phyloP scores from a whole-genome alignment of 1,284 basidiomycete genomes.

The Ustilago xerochloae region DNA sequence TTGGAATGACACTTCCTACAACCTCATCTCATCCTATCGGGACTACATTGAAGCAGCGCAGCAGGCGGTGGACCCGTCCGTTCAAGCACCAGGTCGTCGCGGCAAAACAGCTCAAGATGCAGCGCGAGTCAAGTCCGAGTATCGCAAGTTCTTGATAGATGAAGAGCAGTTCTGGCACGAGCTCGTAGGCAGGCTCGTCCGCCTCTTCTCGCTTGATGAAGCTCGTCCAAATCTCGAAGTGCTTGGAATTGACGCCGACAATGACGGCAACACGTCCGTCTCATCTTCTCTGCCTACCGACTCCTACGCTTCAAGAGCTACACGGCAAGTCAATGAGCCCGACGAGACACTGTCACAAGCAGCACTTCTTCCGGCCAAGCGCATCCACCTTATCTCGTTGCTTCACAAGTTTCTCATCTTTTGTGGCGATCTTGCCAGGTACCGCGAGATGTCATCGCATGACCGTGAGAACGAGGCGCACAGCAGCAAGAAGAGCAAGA shows the following conservation, averaged over 20 bases:
- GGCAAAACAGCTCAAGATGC: conserved; percentile 45
- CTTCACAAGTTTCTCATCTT: conserved; percentile 89
- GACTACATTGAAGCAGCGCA: conserved; percentile 50
- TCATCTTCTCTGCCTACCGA: conserved; percentile 34
- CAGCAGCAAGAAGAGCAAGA: conserved; percentile 14
- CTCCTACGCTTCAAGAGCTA: conserved; percentile 32
- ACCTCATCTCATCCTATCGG: conserved; percentile 54
- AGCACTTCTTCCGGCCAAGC: conserved; percentile 49
- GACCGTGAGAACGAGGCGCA: conserved; percentile 23
- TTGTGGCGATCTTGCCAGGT: conserved; percentile 91
- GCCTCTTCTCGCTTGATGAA: conserved; percentile 58
- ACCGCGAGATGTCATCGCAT: conserved; percentile 81
- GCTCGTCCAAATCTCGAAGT: conserved; percentile 44
- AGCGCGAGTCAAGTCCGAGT: conserved; percentile 37
- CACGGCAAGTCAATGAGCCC: conserved; percentile 37
- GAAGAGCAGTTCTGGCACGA: conserved; percentile 63
- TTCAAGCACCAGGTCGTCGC: conserved; percentile 21
- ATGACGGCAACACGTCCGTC: conserved; percentile 34
- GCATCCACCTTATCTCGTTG: conserved; percentile 69
- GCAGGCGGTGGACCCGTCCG: conserved; percentile 31
- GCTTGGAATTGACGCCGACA: conserved; percentile 53
- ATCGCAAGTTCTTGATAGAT: conserved; percentile 55
- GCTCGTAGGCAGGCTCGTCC: conserved; percentile 54
- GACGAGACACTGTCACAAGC: conserved; percentile 44
- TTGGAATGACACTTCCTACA: conserved; percentile 65